Evolutionary conservation across 73 alveolate species (phyloP).

Genomic region (Symbiodinium natans): DNA sequence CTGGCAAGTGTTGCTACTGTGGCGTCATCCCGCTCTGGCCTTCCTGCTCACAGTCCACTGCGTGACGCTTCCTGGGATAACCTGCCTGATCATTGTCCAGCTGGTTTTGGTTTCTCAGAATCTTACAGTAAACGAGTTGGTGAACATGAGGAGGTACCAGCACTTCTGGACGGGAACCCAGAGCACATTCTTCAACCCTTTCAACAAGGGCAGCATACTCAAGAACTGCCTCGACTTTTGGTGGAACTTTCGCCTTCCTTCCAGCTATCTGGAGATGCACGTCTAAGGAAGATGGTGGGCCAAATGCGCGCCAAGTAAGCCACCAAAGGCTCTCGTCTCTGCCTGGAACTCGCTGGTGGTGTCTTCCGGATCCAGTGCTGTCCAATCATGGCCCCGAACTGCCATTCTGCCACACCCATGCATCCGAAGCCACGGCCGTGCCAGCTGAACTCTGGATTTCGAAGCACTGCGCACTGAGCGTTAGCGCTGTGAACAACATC

Average conservation of each 20-base stretch:
- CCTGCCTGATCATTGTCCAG: slow-evolving; percentile 31
- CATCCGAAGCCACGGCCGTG: too few relatives aligned
- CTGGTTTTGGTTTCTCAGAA: slow-evolving; percentile 29
- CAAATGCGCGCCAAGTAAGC: too few relatives aligned
- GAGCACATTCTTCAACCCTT: slow-evolving; percentile 23
- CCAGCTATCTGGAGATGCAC: not conserved
- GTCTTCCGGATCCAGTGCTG: too few relatives aligned
- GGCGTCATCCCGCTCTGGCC: not conserved
- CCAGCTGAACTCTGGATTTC: too few relatives aligned
- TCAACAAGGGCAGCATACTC: slow-evolving; percentile 34
- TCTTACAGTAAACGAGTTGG: slow-evolving; percentile 39
- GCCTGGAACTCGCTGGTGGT: too few relatives aligned
- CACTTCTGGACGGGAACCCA: slow-evolving; percentile 45
- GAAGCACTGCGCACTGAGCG: too few relatives aligned
- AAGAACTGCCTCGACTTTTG: slow-evolving; percentile 56
- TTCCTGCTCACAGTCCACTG: not conserved
- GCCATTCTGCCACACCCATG: too few relatives aligned
- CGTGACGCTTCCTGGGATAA: slow-evolving; percentile 51
- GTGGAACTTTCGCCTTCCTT: not conserved
- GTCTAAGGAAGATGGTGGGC: not conserved
- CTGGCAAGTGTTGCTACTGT: not conserved
- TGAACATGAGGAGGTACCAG: slow-evolving; percentile 37
- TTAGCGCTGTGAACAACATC: too few relatives aligned
- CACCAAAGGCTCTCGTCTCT: too few relatives aligned
- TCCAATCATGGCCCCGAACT: too few relatives aligned